A percentile compares a stretch with the other conserved stretches of the same genome.
phyloP scores from a whole-genome alignment of 2,329 filamentous ascomycete species.

The Botryotinia globosa region DNA sequence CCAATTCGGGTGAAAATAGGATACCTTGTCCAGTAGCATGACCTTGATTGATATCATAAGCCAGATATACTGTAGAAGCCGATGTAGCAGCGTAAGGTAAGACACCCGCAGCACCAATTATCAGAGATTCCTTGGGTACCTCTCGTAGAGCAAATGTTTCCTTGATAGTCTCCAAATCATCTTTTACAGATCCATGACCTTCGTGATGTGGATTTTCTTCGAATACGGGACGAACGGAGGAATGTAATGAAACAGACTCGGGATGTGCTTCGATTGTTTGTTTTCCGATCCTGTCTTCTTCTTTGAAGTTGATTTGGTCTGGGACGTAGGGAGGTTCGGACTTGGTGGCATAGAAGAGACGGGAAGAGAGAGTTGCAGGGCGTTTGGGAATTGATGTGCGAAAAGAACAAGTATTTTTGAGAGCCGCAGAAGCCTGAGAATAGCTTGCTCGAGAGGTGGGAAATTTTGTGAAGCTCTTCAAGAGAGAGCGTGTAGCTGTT shows the following conservation, averaged over 20 bases:
- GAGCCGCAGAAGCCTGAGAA: slow-evolving; percentile 31
- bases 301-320: slow-evolving; percentile 51
- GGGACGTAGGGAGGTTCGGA: slow-evolving; percentile 31
- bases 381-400: slow-evolving; percentile 31
- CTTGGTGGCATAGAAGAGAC: slow-evolving; percentile 47
- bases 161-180: slow-evolving; percentile 61
- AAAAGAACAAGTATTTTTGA: slow-evolving; percentile 26
- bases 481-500: slow-evolving; percentile 34
- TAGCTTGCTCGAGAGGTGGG: slow-evolving; percentile 30
- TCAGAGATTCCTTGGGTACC: slow-evolving; percentile 66
- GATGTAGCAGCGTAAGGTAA: slow-evolving; percentile 85
- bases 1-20: slow-evolving; percentile 65
- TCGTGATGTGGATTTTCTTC: slow-evolving; percentile 39
- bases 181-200: slow-evolving; percentile 51
- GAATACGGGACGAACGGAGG: slow-evolving; percentile 51
- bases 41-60: slow-evolving; percentile 75
- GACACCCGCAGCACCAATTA: slow-evolving; percentile 72
- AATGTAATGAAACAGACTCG: slow-evolving; percentile 57
- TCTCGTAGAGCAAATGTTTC: slow-evolving; percentile 64
- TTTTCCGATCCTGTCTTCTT: slow-evolving; percentile 53
- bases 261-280: slow-evolving; percentile 59
- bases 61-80: slow-evolving; percentile 74
- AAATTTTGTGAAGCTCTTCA: slow-evolving; percentile 34
- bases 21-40: slow-evolving; percentile 58
- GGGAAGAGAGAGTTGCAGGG: slow-evolving; percentile 33